A percentile compares a stretch with the other conserved stretches of the same genome.
Evolutionary conservation across 1,139 yeast species (phyloP).

Genomic region (Zygosaccharomyces pseudobailii): DNA sequence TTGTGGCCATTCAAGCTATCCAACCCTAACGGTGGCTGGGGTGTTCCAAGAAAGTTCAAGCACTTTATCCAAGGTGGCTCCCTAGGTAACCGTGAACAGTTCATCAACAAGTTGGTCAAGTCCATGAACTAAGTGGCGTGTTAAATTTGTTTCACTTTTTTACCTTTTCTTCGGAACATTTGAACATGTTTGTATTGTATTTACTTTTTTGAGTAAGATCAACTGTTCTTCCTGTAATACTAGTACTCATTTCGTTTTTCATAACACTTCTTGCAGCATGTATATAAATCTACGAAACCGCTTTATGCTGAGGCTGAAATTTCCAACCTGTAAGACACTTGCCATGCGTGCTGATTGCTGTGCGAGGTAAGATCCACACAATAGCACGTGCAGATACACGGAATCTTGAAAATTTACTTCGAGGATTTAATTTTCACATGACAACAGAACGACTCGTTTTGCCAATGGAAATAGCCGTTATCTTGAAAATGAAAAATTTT

Average conservation of each 20-base stretch:
- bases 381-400: too few relatives aligned
- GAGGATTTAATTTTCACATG: neutral
- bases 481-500: neutral
- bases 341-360: too few relatives aligned
- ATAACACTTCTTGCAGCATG: neutral
- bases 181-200: constrained; percentile 3
- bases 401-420: too few relatives aligned
- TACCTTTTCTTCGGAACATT: neutral
- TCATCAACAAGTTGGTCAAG: constrained; percentile 96
- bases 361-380: too few relatives aligned
- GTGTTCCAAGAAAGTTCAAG: constrained; percentile 97
- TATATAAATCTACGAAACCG: neutral
- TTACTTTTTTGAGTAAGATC: constrained; percentile 1
- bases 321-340: too few relatives aligned
- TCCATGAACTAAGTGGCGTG: constrained; percentile 73
- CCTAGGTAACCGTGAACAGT: constrained; percentile 99
- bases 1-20: constrained; percentile 99
- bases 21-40: constrained; percentile 99
- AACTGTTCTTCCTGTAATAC: constrained; percentile 1
- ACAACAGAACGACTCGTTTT: neutral
- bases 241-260: neutral
- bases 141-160: neutral
- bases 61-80: constrained; percentile 99
- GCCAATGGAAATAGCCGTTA: neutral
- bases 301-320: neutral